Evolutionary conservation across 805 yeast genomes (phyloP), one percentile per base, ranked within the genome.

Genomic region (Yamadazyma akitaensis): DNA sequence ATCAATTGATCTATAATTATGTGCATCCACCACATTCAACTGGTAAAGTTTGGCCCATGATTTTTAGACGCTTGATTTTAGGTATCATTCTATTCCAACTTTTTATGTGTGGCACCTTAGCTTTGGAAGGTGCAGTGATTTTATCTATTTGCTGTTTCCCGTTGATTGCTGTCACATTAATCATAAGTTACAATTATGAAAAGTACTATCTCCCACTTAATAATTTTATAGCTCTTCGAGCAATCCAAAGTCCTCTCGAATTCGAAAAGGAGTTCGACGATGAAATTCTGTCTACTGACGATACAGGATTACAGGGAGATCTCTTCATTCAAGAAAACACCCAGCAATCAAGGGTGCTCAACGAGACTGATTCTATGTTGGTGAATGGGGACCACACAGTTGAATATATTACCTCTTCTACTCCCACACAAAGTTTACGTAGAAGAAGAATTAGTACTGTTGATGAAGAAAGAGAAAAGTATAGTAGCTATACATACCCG

Each of bases 1-100:
- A 81, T 55, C 86, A 81, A 64, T 64, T 81, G 51, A 73, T 80
- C 14, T 81, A 80, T 60, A 75, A 81, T 48, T 76, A 74, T 68
- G 83, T 81, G 21, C 85, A 81, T 54, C 81, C 84, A 0, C 82
- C 80, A 19, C 85, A 81, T 59, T 78, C 84, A 12, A 81, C 85
- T 0, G 86, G 86, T 5, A 79, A 79, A 54, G 82, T 79, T 3
- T 81, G 86, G 86, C 84, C 84, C 2, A 76, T 80, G 64, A 78
- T 81, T 6, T 79, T 80, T 51, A 65, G 81, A 46, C 61, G 86
- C 42, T 67, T 80, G 26, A 73, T 80, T 46, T 57, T 81, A 26
- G 86, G 85, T 1, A 61, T 80, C 37, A 61, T 80, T 10, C 67
- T 81, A 32, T 75, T 81, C 53, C 84, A 81, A 50, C 57, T 81